These are phyloP conservation scores for Senna siamea DNA, from an alignment of 306 rosid genomes.

Conservation along the genomic window DNA sequence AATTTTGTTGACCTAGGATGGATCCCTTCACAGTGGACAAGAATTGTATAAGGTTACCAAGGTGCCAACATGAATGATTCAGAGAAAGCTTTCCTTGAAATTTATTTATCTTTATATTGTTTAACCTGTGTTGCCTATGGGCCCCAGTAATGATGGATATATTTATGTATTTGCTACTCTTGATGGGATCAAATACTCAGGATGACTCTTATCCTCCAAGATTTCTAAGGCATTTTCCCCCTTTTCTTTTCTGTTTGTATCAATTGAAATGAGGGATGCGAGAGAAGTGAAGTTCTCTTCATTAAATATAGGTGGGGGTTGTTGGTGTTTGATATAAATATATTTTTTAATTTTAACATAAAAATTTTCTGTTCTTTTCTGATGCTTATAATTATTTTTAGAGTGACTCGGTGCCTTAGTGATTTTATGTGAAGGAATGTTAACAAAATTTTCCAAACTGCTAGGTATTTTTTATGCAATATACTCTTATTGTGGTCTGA, in stretches of 20 bases:
- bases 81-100: not conserved
- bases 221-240: not conserved
- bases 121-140: not conserved
- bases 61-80: not conserved
- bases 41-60: not conserved
- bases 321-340: not conserved
- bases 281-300: not conserved
- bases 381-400: not conserved
- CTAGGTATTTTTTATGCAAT: not conserved
- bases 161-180: not conserved
- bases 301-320: not conserved
- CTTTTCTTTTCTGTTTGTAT: not conserved
- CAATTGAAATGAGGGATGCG: not conserved
- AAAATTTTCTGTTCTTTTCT: not conserved
- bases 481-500: not conserved
- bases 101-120: not conserved
- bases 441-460: not conserved
- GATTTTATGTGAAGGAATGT: not conserved
- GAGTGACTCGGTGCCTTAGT: not conserved
- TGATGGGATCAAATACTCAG: not conserved
- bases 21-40: not conserved
- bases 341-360: not conserved
- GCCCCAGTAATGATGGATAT: not conserved
- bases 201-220: not conserved
- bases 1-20: not conserved